Conservation (phyloP, 176 grass and related monocot genomes). For the Carex myosuroides region DNA sequence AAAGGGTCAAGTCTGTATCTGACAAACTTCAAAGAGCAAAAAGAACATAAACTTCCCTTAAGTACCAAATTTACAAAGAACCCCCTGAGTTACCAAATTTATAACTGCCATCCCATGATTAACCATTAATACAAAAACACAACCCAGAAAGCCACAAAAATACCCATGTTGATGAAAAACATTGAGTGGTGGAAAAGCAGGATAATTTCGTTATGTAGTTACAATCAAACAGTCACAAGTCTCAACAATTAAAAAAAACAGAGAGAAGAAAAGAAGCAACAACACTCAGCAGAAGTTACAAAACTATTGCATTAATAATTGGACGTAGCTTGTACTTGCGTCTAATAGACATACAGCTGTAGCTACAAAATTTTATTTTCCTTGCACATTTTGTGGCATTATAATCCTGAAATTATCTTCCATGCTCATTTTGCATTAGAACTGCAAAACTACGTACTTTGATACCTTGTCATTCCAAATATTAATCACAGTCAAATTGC, state of each 20-base stretch:
- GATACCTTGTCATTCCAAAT: background rate
- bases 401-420: background rate
- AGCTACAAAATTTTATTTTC: background rate
- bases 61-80: too few relatives aligned
- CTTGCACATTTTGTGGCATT: background rate
- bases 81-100: too few relatives aligned
- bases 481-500: background rate
- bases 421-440: background rate
- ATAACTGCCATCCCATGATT: too few relatives aligned
- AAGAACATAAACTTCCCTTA: too few relatives aligned
- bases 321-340: background rate
- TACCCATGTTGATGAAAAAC: too few relatives aligned
- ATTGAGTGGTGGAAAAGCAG: too few relatives aligned
- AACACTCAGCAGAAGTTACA: background rate
- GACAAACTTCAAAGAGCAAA: too few relatives aligned
- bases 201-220: background rate
- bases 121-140: too few relatives aligned
- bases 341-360: background rate
- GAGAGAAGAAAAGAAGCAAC: background rate
- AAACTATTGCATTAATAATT: background rate
- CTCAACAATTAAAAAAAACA: background rate
- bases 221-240: background rate
- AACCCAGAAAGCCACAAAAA: too few relatives aligned
- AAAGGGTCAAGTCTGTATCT: slow-evolving; percentile 41
- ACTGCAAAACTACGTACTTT: background rate